Evolutionary conservation across 176 grass and related monocot species (phyloP).

Genomic region (Secale cereale): DNA sequence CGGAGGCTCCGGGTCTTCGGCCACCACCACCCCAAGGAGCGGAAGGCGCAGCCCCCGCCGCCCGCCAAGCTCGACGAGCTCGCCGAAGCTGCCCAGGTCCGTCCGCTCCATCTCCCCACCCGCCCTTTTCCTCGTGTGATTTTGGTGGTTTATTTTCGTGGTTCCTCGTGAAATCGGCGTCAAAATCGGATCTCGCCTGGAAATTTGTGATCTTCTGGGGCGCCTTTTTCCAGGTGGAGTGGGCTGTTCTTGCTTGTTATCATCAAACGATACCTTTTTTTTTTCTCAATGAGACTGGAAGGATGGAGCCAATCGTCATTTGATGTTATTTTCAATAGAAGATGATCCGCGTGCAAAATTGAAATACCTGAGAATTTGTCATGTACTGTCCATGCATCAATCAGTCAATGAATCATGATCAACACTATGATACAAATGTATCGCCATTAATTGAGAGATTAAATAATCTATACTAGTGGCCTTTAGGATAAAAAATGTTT

Average conservation of each 20-base stretch:
- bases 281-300: not conserved
- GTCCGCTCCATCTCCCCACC: not conserved
- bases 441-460: not conserved
- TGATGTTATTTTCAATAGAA: not conserved
- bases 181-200: constrained; percentile 25
- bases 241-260: constrained; percentile 6
- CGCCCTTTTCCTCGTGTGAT: not conserved
- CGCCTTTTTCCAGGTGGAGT: not conserved
- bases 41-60: constrained; percentile 23
- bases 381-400: not conserved
- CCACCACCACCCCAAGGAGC: constrained; percentile 36
- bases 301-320: not conserved
- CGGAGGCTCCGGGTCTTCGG: constrained; percentile 59
- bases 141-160: not conserved
- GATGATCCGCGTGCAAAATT: not conserved
- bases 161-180: not conserved
- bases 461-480: not conserved
- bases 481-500: not conserved
- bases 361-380: not conserved
- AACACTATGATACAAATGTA: not conserved
- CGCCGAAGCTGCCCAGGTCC: constrained; percentile 52
- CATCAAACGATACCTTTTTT: not conserved
- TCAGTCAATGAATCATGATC: not conserved
- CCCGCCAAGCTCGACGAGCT: constrained; percentile 81
- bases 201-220: constrained; percentile 1